Percentiles rank a stretch among this genome's conserved stretches.
phyloP scores from a whole-genome alignment of 441 rosid species.

The Brassica hybrid region DNA sequence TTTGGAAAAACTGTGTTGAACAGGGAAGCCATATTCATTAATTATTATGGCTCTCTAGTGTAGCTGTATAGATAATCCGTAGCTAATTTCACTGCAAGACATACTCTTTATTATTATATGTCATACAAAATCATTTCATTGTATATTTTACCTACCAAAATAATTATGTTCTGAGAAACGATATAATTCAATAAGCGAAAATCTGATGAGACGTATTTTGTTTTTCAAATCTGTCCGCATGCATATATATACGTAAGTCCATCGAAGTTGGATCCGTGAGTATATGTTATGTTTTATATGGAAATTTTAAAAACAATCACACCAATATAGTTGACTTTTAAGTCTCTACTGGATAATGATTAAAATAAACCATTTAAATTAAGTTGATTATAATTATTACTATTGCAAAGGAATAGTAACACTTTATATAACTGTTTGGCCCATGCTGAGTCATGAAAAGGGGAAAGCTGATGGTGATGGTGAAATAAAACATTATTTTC shows the following conservation, averaged over 20 bases:
- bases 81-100: background rate
- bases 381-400: too few relatives aligned
- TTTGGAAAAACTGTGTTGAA: constrained; percentile 3
- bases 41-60: too few relatives aligned
- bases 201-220: constrained; percentile 5
- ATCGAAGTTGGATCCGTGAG: constrained; percentile 29
- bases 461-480: constrained; percentile 1
- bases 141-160: constrained; percentile 21
- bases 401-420: too few relatives aligned
- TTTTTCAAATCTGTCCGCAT: constrained; percentile 26
- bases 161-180: background rate
- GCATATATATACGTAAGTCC: constrained; percentile 5
- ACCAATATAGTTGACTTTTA: constrained; percentile 33
- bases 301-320: constrained; percentile 12
- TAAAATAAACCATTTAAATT: constrained; percentile 2
- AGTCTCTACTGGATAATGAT: constrained; percentile 10
- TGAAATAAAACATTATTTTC: constrained; percentile 24
- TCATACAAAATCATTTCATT: background rate
- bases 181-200: background rate
- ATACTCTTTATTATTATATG: background rate
- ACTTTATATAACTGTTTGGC: constrained; percentile 13
- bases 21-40: background rate
- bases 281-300: constrained; percentile 9
- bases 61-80: background rate
- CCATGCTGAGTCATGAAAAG: constrained; percentile 40